phyloP scores from a whole-genome alignment of 129 eudicot species.

The Silybum marianum region DNA sequence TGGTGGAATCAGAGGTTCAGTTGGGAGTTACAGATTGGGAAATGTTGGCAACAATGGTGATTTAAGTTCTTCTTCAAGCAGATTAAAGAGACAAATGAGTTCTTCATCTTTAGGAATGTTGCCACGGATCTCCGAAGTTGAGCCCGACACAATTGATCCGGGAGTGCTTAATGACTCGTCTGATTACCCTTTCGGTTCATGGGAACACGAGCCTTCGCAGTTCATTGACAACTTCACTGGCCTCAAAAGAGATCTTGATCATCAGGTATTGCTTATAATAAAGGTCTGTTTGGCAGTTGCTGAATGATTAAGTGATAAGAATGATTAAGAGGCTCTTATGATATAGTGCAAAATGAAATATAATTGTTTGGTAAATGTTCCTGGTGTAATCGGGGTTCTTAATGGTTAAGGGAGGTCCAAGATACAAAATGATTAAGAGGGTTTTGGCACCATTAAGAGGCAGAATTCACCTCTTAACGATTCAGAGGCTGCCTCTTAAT shows the following conservation, averaged over 20 bases:
- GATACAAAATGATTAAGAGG: too few species aligned
- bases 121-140: slow-evolving; percentile 67
- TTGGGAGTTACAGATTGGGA: slow-evolving; percentile 50
- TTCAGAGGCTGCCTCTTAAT: too few species aligned
- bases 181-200: slow-evolving; percentile 59
- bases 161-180: slow-evolving; percentile 40
- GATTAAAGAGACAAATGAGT: slow-evolving; percentile 49
- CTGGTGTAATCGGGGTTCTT: too few species aligned
- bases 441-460: too few species aligned
- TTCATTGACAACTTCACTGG: slow-evolving; percentile 51
- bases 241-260: slow-evolving; percentile 56
- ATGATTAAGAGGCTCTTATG: too few species aligned
- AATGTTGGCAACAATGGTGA: slow-evolving; percentile 46
- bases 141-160: slow-evolving; percentile 38
- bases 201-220: slow-evolving; percentile 62
- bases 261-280: slow-evolving; percentile 46
- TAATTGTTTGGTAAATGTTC: too few species aligned
- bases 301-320: too few species aligned
- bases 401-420: too few species aligned
- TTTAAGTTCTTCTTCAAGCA: slow-evolving; percentile 38
- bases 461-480: too few species aligned
- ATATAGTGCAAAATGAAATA: too few species aligned
- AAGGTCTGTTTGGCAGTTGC: not conserved
- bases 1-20: slow-evolving; percentile 46
- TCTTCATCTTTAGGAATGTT: slow-evolving; percentile 48